These are phyloP conservation scores for Rhodotorula toruloides DNA, from an alignment of 768 basidiomycete genomes.

Conservation along the genomic window DNA sequence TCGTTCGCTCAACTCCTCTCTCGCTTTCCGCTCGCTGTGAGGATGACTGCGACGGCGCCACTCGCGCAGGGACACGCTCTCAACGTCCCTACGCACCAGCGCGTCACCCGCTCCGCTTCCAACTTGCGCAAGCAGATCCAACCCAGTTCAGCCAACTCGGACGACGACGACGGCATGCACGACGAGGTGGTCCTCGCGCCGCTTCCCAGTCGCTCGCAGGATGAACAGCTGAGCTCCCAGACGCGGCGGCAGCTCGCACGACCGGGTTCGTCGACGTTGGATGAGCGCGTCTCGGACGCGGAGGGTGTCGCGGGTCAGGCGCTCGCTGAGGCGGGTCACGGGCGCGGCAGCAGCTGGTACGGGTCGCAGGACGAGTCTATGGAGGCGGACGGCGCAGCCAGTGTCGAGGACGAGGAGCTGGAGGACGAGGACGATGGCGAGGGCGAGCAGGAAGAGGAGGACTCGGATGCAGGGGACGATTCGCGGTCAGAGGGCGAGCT, in stretches of 20 bases:
- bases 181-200: slow-evolving; percentile 3
- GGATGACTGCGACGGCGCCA: not conserved
- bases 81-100: not conserved
- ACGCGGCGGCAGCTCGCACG: slow-evolving; percentile 6
- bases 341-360: too few species aligned
- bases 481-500: slow-evolving; percentile 26
- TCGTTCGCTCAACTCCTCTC: too few species aligned
- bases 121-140: slow-evolving; percentile 15
- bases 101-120: slow-evolving; percentile 20
- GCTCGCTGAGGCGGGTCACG: too few species aligned
- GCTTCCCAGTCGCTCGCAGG: not conserved
- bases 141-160: not conserved
- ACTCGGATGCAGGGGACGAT: slow-evolving; percentile 14
- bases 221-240: slow-evolving; percentile 1
- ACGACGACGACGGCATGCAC: slow-evolving; percentile 3
- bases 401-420: not conserved
- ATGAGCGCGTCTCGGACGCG: not conserved
- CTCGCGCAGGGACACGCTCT: not conserved
- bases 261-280: not conserved
- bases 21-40: too few species aligned
- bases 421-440: not conserved
- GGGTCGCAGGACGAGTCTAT: not conserved
- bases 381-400: not conserved
- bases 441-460: slow-evolving; percentile 12
- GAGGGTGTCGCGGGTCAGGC: too few species aligned